These are phyloP conservation scores for Wickerhamomyces bovis DNA, from an alignment of 805 yeast species.

Conservation along the genomic window DNA sequence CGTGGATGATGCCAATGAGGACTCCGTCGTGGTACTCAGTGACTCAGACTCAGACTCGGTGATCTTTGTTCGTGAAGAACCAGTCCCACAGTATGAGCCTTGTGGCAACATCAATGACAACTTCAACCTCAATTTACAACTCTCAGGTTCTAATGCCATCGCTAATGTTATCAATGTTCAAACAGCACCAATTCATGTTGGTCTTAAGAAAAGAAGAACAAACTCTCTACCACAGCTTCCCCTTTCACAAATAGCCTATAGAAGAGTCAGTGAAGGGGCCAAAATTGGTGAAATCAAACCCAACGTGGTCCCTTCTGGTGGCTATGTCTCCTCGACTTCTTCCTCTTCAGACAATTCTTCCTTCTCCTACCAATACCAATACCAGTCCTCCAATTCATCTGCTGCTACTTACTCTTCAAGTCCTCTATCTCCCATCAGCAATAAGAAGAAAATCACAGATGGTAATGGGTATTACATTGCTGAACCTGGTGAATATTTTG, in stretches of 20 bases:
- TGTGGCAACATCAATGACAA: slow-evolving; percentile 6
- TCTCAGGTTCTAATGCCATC: neutral
- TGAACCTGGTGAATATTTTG: slow-evolving; percentile 51
- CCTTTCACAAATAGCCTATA: slow-evolving; percentile 38
- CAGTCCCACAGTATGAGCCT: neutral
- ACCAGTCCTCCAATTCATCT: slow-evolving; percentile 2
- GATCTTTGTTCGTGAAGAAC: neutral
- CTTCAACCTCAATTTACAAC: slow-evolving; percentile 12
- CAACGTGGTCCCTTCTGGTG: slow-evolving; percentile 16
- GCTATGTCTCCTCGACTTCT: neutral
- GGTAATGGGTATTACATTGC: slow-evolving; percentile 68
- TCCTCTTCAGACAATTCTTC: slow-evolving; percentile 4
- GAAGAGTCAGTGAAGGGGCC: slow-evolving; percentile 28
- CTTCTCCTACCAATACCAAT: slow-evolving; percentile 5
- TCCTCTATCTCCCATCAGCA: slow-evolving; percentile 18
- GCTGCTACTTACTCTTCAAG: slow-evolving; percentile 7
- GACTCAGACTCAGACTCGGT: slow-evolving; percentile 6
- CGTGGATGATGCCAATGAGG: slow-evolving; percentile 8
- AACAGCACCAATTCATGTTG: slow-evolving; percentile 22
- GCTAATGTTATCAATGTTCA: slow-evolving; percentile 6
- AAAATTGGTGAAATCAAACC: slow-evolving; percentile 40
- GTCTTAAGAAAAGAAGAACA: slow-evolving; percentile 40
- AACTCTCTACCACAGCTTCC: slow-evolving; percentile 51
- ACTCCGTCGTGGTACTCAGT: neutral
- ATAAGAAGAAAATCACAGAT: slow-evolving; percentile 15